A percentile compares a stretch with the other conserved stretches of the same genome.
phyloP scores from a whole-genome alignment of 805 yeast genomes.

The Sugiyamaella lignohabitans region DNA sequence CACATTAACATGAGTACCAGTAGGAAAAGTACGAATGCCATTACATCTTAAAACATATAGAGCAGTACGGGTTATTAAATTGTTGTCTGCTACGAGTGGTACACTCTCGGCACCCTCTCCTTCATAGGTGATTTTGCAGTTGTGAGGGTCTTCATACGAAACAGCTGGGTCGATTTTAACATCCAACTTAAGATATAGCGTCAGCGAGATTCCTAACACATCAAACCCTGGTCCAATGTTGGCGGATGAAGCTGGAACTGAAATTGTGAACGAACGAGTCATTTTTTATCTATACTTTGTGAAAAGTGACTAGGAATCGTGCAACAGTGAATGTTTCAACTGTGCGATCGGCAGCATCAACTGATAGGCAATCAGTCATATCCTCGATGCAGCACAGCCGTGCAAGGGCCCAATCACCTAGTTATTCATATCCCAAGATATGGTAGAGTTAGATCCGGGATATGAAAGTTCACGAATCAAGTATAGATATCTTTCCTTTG shows the following conservation, averaged over 20 bases:
- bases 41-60: slow-evolving; percentile 84
- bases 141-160: slow-evolving; percentile 51
- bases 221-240: slow-evolving; percentile 99
- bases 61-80: slow-evolving; percentile 89
- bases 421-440: too few relatives aligned
- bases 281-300: too few relatives aligned
- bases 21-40: slow-evolving; percentile 67
- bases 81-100: slow-evolving; percentile 69
- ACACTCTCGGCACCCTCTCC: slow-evolving; percentile 77
- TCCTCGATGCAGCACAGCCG: too few relatives aligned
- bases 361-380: too few relatives aligned
- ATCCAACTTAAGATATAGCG: slow-evolving; percentile 61
- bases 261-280: slow-evolving; percentile 46
- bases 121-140: slow-evolving; percentile 63
- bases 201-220: slow-evolving; percentile 86
- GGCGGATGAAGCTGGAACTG: slow-evolving; percentile 95
- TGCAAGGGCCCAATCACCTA: too few relatives aligned
- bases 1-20: slow-evolving; percentile 74
- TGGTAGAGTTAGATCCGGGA: too few relatives aligned
- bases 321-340: too few relatives aligned
- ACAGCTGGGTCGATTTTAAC: slow-evolving; percentile 52
- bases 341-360: too few relatives aligned
- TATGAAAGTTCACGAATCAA: too few relatives aligned
- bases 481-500: too few relatives aligned
- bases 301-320: too few relatives aligned